Conservation (phyloP, 2,329 filamentous ascomycete genomes). For the Teratosphaeria pseudoeucalypti region DNA sequence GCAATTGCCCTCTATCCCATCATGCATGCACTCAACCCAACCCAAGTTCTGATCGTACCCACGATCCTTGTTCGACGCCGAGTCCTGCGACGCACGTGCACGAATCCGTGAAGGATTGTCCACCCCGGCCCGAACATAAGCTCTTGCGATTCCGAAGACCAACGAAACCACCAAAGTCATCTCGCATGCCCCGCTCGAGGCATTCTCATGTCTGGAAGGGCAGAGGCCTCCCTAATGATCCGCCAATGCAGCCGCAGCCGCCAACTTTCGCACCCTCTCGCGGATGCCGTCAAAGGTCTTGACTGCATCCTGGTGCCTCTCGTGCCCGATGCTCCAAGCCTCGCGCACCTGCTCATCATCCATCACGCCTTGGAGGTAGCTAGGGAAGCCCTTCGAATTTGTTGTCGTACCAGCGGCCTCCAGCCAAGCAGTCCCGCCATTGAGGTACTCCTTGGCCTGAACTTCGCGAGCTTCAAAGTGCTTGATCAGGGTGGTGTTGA, state of each 20-base stretch:
- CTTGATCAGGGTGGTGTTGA: slow-evolving; percentile 44
- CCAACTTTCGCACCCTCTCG: slow-evolving; percentile 29
- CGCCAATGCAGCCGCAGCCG: slow-evolving; percentile 11
- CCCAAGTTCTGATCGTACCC: not conserved
- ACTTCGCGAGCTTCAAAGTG: slow-evolving; percentile 45
- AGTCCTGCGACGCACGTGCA: not conserved
- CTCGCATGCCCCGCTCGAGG: not conserved
- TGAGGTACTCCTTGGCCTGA: slow-evolving; percentile 11
- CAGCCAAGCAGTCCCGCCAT: slow-evolving; percentile 41
- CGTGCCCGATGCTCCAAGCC: slow-evolving; percentile 50
- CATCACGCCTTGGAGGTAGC: slow-evolving; percentile 51
- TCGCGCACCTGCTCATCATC: slow-evolving; percentile 55
- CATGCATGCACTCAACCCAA: not conserved
- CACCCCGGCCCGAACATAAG: not conserved
- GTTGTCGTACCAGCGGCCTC: slow-evolving; percentile 40
- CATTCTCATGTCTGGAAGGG: not conserved
- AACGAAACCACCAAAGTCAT: not conserved
- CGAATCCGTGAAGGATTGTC: not conserved
- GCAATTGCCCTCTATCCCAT: not conserved
- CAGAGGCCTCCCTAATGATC: slow-evolving; percentile 5
- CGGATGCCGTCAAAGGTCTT: slow-evolving; percentile 45
- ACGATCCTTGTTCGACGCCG: not conserved
- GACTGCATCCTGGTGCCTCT: slow-evolving; percentile 50
- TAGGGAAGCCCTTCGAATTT: slow-evolving; percentile 35
- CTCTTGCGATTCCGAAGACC: not conserved